Base-by-base conservation (phyloP, 768 basidiomycete genomes). In the Amanita muscaria region DNA sequence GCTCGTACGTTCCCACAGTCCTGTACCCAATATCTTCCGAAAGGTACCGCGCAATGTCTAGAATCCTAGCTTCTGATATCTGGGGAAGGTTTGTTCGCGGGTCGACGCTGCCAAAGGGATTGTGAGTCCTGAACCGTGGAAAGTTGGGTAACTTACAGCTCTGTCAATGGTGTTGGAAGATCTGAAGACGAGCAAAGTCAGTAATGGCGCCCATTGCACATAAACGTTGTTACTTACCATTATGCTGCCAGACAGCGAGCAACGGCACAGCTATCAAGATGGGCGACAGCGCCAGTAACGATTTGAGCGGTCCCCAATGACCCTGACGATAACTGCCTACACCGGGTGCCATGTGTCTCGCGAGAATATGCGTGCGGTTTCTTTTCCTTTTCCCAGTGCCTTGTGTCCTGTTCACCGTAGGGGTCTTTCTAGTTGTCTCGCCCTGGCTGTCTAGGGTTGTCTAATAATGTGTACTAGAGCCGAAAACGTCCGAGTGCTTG, bases 1-100 rank as follows among this genome's bases (percentile, higher is more conserved):
- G 90, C 59, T 97, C 91, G 24, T 72, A 70, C 0, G 92, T 91
- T 1, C 94, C 94, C 8, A 94, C 88, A 0, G 88, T 96, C 38
- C 94, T 73, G 63, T 80, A 97, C 1, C 92, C 93, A 36, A 92
- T 89, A 4, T 77, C 80, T 57, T 92, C 90, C 1, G 90, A 88
- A 5, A 90, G 74, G 47, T 80, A 61, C 51, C 73, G 77, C 3
- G 80, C 75, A 36, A 79, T 65, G 5, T 66, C 69, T 2, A 88
- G 73, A 41, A 89, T 83, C 11, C 73, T 74, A 0, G 73, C 56
- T 59, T 88, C 86, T 0, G 85, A 86, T 19, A 87, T 74, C 54
- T 84, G 82, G 3, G 85, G 81, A 3, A 78, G 61, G 25, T 67
- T 63, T 0, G 80, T 86, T 9, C 54, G 46, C 4, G 80, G 69